Evolutionary conservation across 768 basidiomycete genomes (phyloP).

Genomic region (Sporobolomyces pararoseus): DNA sequence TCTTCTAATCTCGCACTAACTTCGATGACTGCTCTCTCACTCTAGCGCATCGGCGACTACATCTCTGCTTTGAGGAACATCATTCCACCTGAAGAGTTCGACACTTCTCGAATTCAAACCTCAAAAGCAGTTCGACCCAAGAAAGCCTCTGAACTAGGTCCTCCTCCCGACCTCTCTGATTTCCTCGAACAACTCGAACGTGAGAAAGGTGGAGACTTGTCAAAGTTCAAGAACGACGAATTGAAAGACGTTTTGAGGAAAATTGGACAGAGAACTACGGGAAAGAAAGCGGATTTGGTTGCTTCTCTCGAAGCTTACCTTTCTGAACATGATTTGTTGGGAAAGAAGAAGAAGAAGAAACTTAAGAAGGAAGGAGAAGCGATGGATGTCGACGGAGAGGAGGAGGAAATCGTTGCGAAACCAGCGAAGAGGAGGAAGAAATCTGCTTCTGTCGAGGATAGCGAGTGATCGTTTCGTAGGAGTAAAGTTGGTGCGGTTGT

Average conservation of each 20-base stretch:
- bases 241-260: slow-evolving; percentile 18
- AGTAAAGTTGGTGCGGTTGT: too few species aligned
- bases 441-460: background rate
- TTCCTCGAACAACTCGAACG: background rate
- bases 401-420: slow-evolving; percentile 8
- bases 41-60: slow-evolving; percentile 21
- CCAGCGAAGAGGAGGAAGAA: slow-evolving; percentile 12
- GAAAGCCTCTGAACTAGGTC: background rate
- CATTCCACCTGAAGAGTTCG: slow-evolving; percentile 25
- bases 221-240: slow-evolving; percentile 11
- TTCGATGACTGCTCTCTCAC: background rate
- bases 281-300: background rate
- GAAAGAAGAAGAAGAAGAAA: slow-evolving; percentile 1
- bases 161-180: slow-evolving; percentile 19
- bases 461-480: too few species aligned
- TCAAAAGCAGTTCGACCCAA: slow-evolving; percentile 17
- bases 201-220: background rate
- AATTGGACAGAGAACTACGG: background rate
- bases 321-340: slow-evolving; percentile 25
- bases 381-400: slow-evolving; percentile 14
- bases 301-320: slow-evolving; percentile 9
- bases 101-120: background rate
- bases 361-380: background rate
- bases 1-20: background rate
- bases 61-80: slow-evolving; percentile 10